Evolutionary conservation across 345 rosid genomes (phyloP).

Genomic region (Mangifera indica): DNA sequence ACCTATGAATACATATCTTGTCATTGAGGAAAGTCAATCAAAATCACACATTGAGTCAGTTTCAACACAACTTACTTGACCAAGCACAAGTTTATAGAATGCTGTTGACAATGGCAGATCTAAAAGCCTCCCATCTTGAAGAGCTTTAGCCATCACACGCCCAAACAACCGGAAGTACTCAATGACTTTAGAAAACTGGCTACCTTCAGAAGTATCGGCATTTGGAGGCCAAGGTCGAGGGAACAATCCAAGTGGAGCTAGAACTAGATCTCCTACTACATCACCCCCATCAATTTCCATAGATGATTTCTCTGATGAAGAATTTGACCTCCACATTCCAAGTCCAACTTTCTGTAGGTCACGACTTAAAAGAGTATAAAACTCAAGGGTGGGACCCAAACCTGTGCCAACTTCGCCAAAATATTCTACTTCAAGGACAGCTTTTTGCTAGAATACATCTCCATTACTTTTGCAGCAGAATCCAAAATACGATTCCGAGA

Average conservation of each 20-base stretch:
- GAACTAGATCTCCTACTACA: slow-evolving; percentile 52
- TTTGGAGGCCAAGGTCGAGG: slow-evolving; percentile 92
- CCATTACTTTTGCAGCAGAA: slow-evolving; percentile 99
- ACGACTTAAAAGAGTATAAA: slow-evolving; percentile 91
- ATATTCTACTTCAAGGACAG: slow-evolving; percentile 98
- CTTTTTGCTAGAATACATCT: slow-evolving; percentile 98
- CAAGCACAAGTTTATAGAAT: slow-evolving; percentile 84
- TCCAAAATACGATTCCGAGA: slow-evolving; percentile 94
- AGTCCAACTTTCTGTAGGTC: slow-evolving; percentile 82
- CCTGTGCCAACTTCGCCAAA: slow-evolving; percentile 99
- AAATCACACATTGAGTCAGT: too few species aligned
- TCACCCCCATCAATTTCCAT: slow-evolving; percentile 65
- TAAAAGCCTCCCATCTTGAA: slow-evolving; percentile 97
- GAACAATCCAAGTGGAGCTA: slow-evolving; percentile 88
- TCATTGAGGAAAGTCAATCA: too few species aligned
- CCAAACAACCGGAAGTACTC: slow-evolving; percentile 92
- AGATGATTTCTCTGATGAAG: slow-evolving; percentile 40
- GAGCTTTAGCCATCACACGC: slow-evolving; percentile 98
- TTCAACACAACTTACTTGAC: slow-evolving; percentile 56
- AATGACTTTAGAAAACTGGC: slow-evolving; percentile 60
- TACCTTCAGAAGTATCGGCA: slow-evolving; percentile 71
- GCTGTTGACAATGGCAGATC: slow-evolving; percentile 84
- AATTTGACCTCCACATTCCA: slow-evolving; percentile 92
- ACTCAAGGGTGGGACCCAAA: slow-evolving; percentile 96
- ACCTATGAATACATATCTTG: not conserved